A percentile compares a stretch with the other conserved stretches of the same genome.
Evolutionary conservation across 139 green algal species (phyloP).

Genomic region (Penium margaritaceum): DNA sequence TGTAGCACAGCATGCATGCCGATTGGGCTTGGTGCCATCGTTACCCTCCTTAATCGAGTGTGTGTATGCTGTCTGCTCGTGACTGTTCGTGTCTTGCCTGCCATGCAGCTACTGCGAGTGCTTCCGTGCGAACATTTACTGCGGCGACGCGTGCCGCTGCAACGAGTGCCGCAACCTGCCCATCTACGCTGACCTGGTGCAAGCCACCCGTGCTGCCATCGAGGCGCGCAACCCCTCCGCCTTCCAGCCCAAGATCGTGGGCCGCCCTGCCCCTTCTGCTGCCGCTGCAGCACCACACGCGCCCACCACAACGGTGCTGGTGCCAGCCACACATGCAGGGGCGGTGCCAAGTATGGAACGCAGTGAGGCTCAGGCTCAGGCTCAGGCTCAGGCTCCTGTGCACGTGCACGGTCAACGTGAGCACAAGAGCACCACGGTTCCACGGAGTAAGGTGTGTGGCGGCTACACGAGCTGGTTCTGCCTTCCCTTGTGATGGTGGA

Average conservation of each 20-base stretch:
- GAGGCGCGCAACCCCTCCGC: conserved; percentile 55
- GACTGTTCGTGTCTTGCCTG: too few relatives aligned
- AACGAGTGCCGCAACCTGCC: conserved; percentile 60
- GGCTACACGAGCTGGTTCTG: too few relatives aligned
- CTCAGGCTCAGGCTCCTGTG: too few relatives aligned
- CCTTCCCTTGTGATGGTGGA: too few relatives aligned
- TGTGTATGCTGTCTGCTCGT: too few relatives aligned
- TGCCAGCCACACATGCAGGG: too few relatives aligned
- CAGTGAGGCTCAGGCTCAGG: too few relatives aligned
- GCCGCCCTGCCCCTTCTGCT: background rate
- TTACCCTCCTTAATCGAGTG: conserved; percentile 6
- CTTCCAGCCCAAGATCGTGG: conserved; percentile 54
- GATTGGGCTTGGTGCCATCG: background rate
- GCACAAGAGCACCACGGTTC: too few relatives aligned
- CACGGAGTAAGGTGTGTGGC: too few relatives aligned
- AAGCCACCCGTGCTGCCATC: conserved; percentile 49
- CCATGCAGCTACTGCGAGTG: conserved; percentile 59
- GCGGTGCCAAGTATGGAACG: too few relatives aligned
- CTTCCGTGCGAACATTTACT: conserved; percentile 64
- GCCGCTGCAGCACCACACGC: background rate
- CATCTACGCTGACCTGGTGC: conserved; percentile 51
- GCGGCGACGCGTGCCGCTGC: conserved; percentile 60
- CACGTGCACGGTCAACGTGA: too few relatives aligned
- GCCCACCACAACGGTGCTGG: too few relatives aligned
- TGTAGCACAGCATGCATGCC: background rate